Evolutionary conservation across 495 filamentous ascomycete genomes (phyloP), one percentile per base, ranked within the genome.

Genomic region (Hyaloscypha hepaticicola): DNA sequence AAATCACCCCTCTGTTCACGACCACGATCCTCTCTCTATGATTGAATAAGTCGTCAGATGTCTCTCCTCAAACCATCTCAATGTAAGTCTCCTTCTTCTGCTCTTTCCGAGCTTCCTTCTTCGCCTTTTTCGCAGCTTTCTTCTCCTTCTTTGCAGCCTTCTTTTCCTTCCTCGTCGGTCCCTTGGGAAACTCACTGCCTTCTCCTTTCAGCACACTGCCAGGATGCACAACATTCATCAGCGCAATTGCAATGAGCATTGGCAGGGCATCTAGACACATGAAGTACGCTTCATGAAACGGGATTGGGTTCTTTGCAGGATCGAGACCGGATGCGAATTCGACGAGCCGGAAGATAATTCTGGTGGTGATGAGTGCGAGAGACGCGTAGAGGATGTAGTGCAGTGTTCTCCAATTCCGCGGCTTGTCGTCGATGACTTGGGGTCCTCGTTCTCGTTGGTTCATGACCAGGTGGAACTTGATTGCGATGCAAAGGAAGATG

Each of bases 341-440:
- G 49, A 77, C 70, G 0, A 88, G 73, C 52, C 84, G 78, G 74
- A 81, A 87, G 59, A 85, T 78, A 65, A 86, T 86, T 25, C 83
- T 82, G 31, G 83, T 75, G 3, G 76, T 79, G 64, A 83, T 80
- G 58, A 78, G 70, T 3, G 62, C 64, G 22, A 84, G 71, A 12
- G 72, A 73, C 4, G 66, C 73, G 65, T 79, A 83, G 1, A 84
- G 69, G 28, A 74, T 73, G 33, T 70, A 78, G 4, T 82, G 65
- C n/a, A 78, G 66, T 16, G 64, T 57, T 3, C 74, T 71, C 81
- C 82, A 76, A 11, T 70, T 68, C 4, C 12, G 12, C 19, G 66
- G 69, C 25, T 61, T 27, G 26, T 49, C 25, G 53, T 73, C 69
- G 69, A 75, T 19, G 58, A 73, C 52, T 56, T 67, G 31, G 55